These are phyloP conservation scores for Suillus decipiens DNA, from an alignment of 768 basidiomycete genomes.

Conservation along the genomic window DNA sequence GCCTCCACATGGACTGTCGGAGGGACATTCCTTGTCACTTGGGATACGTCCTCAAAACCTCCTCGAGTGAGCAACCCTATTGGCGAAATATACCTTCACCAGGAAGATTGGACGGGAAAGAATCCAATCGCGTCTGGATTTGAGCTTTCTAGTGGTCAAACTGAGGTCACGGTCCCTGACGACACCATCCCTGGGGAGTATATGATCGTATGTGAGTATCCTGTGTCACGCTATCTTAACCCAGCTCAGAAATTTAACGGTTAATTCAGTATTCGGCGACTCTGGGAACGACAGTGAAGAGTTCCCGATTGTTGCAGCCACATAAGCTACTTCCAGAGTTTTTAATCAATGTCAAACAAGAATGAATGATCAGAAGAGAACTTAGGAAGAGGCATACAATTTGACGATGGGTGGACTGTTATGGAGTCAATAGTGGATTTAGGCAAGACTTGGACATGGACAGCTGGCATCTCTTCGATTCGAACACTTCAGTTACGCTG, in stretches of 20 bases:
- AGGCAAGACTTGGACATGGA: not conserved
- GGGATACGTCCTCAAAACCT: slow-evolving; percentile 46
- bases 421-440: not conserved
- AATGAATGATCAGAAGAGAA: not conserved
- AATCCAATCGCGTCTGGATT: slow-evolving; percentile 42
- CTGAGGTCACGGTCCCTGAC: slow-evolving; percentile 42
- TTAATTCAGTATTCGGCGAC: slow-evolving; percentile 50
- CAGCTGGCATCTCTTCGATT: slow-evolving; percentile 1
- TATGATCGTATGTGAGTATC: slow-evolving; percentile 44
- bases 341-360: not conserved
- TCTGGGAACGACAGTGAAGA: slow-evolving; percentile 49
- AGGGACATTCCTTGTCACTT: slow-evolving; percentile 42
- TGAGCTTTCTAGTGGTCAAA: slow-evolving; percentile 35
- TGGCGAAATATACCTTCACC: slow-evolving; percentile 46
- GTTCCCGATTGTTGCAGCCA: slow-evolving; percentile 41
- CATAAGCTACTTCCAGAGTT: slow-evolving; percentile 9
- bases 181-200: slow-evolving; percentile 39
- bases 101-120: slow-evolving; percentile 28
- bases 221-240: not conserved
- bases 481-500: not conserved
- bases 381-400: not conserved
- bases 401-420: too few species aligned
- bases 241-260: slow-evolving; percentile 1
- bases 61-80: slow-evolving; percentile 47
- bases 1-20: slow-evolving; percentile 45